phyloP scores from a whole-genome alignment of 148 eudicot genomes.

The Talinum fruticosum region DNA sequence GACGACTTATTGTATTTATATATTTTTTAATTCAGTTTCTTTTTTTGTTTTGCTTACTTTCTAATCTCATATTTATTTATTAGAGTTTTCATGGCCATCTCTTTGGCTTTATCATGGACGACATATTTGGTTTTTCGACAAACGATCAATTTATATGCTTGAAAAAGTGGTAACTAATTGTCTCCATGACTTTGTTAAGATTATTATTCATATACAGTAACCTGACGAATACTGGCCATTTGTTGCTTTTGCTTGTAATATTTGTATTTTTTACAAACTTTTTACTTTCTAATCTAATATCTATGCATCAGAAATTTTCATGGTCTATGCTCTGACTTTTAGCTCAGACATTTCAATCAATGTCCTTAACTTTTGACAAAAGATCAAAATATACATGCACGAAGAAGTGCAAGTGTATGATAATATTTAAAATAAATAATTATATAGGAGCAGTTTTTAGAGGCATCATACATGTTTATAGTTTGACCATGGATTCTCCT shows the following conservation, averaged over 20 bases:
- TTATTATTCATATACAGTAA: too few species aligned
- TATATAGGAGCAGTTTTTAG: neutral
- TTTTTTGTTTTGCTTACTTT: neutral
- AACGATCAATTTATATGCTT: too few species aligned
- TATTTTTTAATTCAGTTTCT: neutral
- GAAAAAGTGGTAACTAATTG: neutral
- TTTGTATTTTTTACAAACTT: too few species aligned
- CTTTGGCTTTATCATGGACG: too few species aligned
- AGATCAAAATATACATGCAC: neutral
- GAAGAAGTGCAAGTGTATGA: neutral
- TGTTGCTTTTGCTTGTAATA: neutral
- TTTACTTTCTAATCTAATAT: neutral
- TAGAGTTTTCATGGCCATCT: too few species aligned
- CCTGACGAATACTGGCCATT: neutral
- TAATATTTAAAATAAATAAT: too few species aligned
- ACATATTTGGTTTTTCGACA: too few species aligned
- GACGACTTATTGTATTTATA: neutral
- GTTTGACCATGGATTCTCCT: neutral
- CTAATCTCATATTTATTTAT: too few species aligned
- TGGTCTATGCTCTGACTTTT: neutral
- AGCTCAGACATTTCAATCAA: neutral
- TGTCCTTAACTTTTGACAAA: neutral
- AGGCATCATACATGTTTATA: too few species aligned
- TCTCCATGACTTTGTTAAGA: neutral
- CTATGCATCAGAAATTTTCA: neutral